Evolutionary conservation across 129 eudicot species (phyloP), one percentile per base, ranked within the genome.

Genomic region (carrot (Daucus carota)): DNA sequence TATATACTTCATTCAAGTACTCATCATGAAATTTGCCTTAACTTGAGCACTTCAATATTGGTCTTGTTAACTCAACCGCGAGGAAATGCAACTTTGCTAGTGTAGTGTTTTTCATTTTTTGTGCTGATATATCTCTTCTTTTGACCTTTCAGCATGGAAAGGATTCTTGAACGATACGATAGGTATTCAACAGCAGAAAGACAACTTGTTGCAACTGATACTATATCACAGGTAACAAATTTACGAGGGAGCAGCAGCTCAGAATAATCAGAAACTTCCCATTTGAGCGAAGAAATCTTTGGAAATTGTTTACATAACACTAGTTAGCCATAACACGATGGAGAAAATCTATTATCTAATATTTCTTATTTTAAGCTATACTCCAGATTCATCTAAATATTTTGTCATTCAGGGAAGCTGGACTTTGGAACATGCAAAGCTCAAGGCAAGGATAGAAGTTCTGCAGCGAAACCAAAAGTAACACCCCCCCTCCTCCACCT

Each of bases 121-220:
- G 18, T 50, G 26, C 18, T 4, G n/a, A n/a, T n/a, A n/a, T n/a
- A n/a, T n/a, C n/a, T n/a, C n/a, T n/a, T n/a, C n/a, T 24, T 60
- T 10, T 2, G 34, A 60, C 13, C 1, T 60, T 28, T 17, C n/a
- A 90, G 98, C 80, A 92, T 92, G 98, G 96, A 92, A 59, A 86
- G 84, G 83, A 86, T 92, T 66, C 92, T 92, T 26, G 90, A 88
- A 75, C 85, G 89, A 80, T 90, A 92, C 40, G 98, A 92, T 79
- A 83, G 92, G 82, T 82, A 87, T 77, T 86, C 98, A 18, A 78
- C 84, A 65, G 80, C 92, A 77, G 98, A 90, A 72, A 88, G 79
- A 71, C 89, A 85, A 76, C 86, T 81, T 36, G 77, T 59, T 54
- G 73, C 80, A 66, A 83, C 88, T 46, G 83, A 86, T 79, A 81